phyloP scores from a whole-genome alignment of 495 filamentous ascomycete species.

The Penicillium tannophilum region DNA sequence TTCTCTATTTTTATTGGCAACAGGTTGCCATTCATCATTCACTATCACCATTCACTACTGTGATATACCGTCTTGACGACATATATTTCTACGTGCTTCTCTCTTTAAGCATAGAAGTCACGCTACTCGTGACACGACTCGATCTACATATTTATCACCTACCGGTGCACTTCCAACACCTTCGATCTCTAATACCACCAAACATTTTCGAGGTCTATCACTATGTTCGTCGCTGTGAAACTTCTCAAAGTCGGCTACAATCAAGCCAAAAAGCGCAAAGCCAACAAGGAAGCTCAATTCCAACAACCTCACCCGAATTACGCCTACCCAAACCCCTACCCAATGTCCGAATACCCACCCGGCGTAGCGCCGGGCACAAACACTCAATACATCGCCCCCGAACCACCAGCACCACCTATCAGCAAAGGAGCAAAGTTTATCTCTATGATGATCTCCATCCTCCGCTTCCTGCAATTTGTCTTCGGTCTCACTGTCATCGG shows the following conservation, averaged over 20 bases:
- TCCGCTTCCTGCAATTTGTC: slow-evolving; percentile 72
- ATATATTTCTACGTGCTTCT: background rate
- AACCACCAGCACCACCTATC: slow-evolving; percentile 3
- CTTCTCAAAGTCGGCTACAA: slow-evolving; percentile 32
- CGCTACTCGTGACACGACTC: background rate
- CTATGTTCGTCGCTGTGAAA: slow-evolving; percentile 32
- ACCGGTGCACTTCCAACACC: too few relatives aligned
- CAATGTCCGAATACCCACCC: slow-evolving; percentile 26
- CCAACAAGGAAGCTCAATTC: slow-evolving; percentile 31
- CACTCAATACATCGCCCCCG: slow-evolving; percentile 9
- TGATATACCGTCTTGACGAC: slow-evolving; percentile 6
- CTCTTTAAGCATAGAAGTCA: background rate
- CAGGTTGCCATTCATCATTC: slow-evolving; percentile 21
- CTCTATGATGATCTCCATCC: slow-evolving; percentile 33
- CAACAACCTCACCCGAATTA: slow-evolving; percentile 19
- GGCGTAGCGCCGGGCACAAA: slow-evolving; percentile 24
- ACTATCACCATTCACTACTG: slow-evolving; percentile 2
- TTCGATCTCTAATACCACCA: background rate
- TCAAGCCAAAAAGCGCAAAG: slow-evolving; percentile 37
- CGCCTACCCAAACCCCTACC: slow-evolving; percentile 17
- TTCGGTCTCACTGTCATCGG: slow-evolving; percentile 74
- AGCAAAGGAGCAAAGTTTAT: slow-evolving; percentile 19
- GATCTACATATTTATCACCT: too few relatives aligned
- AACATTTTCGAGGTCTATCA: background rate
- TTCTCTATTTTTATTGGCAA: slow-evolving; percentile 13